Conservation (phyloP, 192 early-diverging fungal genomes). For the Coemansia furcata region DNA sequence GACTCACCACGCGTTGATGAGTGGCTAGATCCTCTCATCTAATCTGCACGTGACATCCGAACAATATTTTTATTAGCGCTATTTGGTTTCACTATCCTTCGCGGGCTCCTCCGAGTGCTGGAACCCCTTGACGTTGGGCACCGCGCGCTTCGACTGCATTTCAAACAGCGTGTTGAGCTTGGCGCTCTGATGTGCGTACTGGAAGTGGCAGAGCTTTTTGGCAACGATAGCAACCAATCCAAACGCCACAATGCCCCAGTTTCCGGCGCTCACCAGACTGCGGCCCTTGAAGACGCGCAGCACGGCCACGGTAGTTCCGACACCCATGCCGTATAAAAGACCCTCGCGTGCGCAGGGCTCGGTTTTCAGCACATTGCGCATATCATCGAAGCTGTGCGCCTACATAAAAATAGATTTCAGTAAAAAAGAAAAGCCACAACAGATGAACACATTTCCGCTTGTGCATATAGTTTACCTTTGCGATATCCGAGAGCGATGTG, state of each 20-base stretch:
- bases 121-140: constrained; percentile 27
- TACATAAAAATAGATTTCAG: constrained; percentile 10
- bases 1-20: constrained; percentile 10
- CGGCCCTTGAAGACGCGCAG: constrained; percentile 38
- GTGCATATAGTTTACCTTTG: constrained; percentile 14
- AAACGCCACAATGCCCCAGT: constrained; percentile 42
- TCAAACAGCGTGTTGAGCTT: constrained; percentile 34
- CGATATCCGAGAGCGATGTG: constrained; percentile 20
- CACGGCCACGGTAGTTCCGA: constrained; percentile 24
- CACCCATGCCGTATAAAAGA: constrained; percentile 39
- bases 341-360: constrained; percentile 51
- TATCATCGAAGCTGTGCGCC: constrained; percentile 33
- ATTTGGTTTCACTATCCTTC: neutral
- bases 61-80: neutral
- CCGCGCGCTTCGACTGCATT: constrained; percentile 6
- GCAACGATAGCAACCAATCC: constrained; percentile 19
- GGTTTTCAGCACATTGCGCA: constrained; percentile 14
- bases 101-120: neutral
- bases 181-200: constrained; percentile 37
- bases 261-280: constrained; percentile 30
- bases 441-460: neutral
- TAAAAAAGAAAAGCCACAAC: neutral
- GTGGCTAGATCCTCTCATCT: neutral
- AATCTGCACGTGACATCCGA: neutral
- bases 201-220: constrained; percentile 44